Percentiles rank a stretch among this genome's conserved stretches.
Conservation (phyloP, 1,284 basidiomycete genomes). For the Coniferiporia sulphurascens region DNA sequence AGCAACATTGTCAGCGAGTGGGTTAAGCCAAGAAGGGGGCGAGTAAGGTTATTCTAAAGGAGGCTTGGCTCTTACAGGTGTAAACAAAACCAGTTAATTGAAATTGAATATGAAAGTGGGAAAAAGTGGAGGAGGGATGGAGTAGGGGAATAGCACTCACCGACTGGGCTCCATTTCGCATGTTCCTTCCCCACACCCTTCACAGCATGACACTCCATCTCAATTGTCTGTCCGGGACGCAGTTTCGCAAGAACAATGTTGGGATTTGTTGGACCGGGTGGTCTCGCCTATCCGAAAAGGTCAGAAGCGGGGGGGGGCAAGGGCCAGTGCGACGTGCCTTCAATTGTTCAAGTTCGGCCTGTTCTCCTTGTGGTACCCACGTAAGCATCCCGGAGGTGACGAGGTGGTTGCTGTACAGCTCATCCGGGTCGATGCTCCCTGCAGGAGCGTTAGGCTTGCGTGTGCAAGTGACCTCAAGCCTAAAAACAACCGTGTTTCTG, state of each 20-base stretch:
- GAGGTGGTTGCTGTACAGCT: slow-evolving; percentile 67
- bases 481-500: slow-evolving; percentile 90
- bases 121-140: background rate
- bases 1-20: too few species aligned
- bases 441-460: slow-evolving; percentile 49
- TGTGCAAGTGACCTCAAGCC: slow-evolving; percentile 69
- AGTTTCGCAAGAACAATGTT: slow-evolving; percentile 95
- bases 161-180: slow-evolving; percentile 97
- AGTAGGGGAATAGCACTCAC: slow-evolving; percentile 40
- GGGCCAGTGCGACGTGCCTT: background rate
- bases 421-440: slow-evolving; percentile 56
- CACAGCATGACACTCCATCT: slow-evolving; percentile 87
- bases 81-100: too few species aligned
- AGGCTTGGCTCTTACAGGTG: too few species aligned
- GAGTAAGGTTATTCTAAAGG: too few species aligned
- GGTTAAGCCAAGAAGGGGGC: too few species aligned
- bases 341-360: slow-evolving; percentile 34
- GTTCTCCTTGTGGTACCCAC: slow-evolving; percentile 89
- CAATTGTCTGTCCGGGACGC: slow-evolving; percentile 81
- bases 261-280: slow-evolving; percentile 70
- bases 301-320: background rate
- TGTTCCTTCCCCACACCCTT: slow-evolving; percentile 97
- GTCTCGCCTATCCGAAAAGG: slow-evolving; percentile 28
- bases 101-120: background rate
- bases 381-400: slow-evolving; percentile 77